Evolutionary conservation across 2,329 filamentous ascomycete genomes (phyloP).

Genomic region (Mycosphaerella arachidis): DNA sequence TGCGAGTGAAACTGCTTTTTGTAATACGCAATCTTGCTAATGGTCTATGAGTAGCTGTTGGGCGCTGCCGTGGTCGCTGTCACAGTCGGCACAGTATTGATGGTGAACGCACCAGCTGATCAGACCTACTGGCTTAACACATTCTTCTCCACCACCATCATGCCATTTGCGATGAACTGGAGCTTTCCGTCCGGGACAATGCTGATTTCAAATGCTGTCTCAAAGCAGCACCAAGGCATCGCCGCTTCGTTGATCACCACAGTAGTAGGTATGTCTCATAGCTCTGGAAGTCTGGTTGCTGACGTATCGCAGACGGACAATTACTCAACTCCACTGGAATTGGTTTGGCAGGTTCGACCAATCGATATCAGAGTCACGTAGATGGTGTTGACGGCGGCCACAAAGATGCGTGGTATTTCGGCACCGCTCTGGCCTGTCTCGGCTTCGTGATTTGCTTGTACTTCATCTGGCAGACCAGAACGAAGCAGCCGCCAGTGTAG

Average conservation of each 20-base stretch:
- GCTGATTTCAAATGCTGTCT: constrained; percentile 51
- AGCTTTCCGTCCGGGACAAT: constrained; percentile 58
- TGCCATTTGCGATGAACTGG: constrained; percentile 62
- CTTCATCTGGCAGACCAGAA: constrained; percentile 6
- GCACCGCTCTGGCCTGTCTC: neutral
- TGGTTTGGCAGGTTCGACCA: constrained; percentile 59
- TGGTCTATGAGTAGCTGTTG: constrained; percentile 20
- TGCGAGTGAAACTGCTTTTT: neutral
- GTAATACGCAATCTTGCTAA: neutral
- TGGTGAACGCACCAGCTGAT: constrained; percentile 42
- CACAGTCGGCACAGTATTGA: constrained; percentile 34
- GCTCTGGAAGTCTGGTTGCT: neutral
- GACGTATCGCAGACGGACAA: constrained; percentile 47
- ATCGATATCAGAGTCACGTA: constrained; percentile 28
- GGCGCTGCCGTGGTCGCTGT: constrained; percentile 36
- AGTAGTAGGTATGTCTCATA: constrained; percentile 5
- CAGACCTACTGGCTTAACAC: constrained; percentile 59
- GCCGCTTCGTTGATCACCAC: constrained; percentile 55
- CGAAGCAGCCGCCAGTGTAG: neutral
- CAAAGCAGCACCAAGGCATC: constrained; percentile 44
- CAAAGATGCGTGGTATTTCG: constrained; percentile 5
- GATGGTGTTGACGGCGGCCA: neutral
- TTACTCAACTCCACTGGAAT: constrained; percentile 61
- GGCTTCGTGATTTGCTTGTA: constrained; percentile 3
- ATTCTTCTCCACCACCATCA: constrained; percentile 54